phyloP scores from a whole-genome alignment of 2,329 filamentous ascomycete genomes.

The Phyllosticta citriasiana region DNA sequence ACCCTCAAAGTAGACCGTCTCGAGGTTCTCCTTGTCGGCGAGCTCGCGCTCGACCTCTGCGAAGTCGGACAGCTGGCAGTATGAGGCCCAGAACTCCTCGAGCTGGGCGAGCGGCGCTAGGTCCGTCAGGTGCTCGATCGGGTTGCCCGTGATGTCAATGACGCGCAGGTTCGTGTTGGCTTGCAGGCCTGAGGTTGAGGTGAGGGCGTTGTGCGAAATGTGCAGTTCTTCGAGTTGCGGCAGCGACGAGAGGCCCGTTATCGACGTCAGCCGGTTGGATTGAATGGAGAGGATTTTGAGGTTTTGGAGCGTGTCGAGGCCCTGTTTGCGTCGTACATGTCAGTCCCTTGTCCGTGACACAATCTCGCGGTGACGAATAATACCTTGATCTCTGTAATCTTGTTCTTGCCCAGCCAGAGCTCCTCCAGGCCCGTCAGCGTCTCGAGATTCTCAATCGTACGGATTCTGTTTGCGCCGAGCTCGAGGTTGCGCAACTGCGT shows the following conservation, averaged over 20 bases:
- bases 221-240: constrained; percentile 83
- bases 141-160: constrained; percentile 85
- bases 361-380: not conserved
- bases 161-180: constrained; percentile 49
- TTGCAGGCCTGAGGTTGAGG: constrained; percentile 59
- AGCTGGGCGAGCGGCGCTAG: constrained; percentile 59
- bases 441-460: constrained; percentile 69
- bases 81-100: constrained; percentile 90
- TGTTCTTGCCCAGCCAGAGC: constrained; percentile 94
- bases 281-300: constrained; percentile 88
- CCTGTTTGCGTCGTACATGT: constrained; percentile 22
- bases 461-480: constrained; percentile 82
- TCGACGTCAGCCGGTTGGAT: constrained; percentile 77
- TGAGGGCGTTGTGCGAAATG: constrained; percentile 87
- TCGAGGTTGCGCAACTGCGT: constrained; percentile 73
- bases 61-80: constrained; percentile 74
- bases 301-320: constrained; percentile 64
- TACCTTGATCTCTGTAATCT: constrained; percentile 72
- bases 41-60: constrained; percentile 71
- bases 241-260: constrained; percentile 65
- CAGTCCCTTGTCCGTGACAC: not conserved
- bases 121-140: constrained; percentile 63
- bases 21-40: constrained; percentile 65
- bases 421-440: constrained; percentile 69
- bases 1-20: constrained; percentile 93